Base-by-base conservation (phyloP, 2,329 filamentous ascomycete genomes). In the Chaetomiaceae sp. region DNA sequence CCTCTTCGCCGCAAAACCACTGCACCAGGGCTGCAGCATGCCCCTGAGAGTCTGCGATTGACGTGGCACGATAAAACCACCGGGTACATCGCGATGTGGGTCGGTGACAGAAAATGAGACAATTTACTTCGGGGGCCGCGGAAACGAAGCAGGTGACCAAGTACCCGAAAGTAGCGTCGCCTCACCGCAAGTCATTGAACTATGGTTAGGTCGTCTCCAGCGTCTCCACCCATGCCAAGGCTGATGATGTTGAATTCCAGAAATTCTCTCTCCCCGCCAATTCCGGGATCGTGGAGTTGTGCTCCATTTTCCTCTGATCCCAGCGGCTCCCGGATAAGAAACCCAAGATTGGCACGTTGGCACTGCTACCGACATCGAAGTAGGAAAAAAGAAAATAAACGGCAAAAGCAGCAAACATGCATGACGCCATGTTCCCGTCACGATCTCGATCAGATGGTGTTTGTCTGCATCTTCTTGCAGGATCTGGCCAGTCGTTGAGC, bases 191-290 rank as follows among this genome's bases (percentile, higher is more conserved):
- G 54, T 57, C 47, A 34, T 37, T 11, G 20, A 15, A 31, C 31
- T 15, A 14, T 19, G 14, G 20, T 15, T 17, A 15, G n/a, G n/a
- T n/a, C n/a, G n/a, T 31, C 8, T 31, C 25, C 25, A 27, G 25
- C 2, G 15, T 25, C 34, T 27, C 45, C 49, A 43, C 38, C 37
- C 23, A n/a, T n/a, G n/a, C n/a, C n/a, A n/a, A n/a, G n/a, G n/a
- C n/a, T 48, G 36, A 9, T 31, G 27, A 12, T 31, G 3, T 19
- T n/a, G 9, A 34, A 36, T 56, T 60, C 55, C 58, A 60, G 45
- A 58, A 55, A 37, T 47, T 51, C 17, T 55, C n/a, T 7, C 27
- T 56, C 51, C 54, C 59, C 56, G 54, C 51, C 50, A 43, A 55
- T 50, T 57, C 54, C 55, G 55, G 52, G 49, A 29, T 45, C 42